Conservation (phyloP, 2,329 filamentous ascomycete species). For the Neoscytalidium dimidiatum region DNA sequence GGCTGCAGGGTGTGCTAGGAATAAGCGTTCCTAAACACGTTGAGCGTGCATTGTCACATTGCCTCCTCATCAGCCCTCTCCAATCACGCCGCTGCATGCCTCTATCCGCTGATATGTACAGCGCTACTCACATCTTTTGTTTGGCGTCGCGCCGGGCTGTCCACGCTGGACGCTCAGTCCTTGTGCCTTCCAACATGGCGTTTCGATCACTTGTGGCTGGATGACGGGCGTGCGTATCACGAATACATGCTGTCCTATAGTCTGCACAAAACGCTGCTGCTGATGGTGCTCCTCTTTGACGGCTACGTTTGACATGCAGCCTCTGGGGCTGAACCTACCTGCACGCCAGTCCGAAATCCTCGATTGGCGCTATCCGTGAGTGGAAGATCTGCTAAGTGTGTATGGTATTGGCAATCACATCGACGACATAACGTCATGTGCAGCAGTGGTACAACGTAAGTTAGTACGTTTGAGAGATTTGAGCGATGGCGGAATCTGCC, state of each 20-base stretch:
- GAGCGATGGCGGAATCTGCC: too few species aligned
- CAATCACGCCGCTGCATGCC: neutral
- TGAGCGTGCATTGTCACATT: neutral
- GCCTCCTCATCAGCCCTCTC: neutral
- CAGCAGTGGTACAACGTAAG: too few species aligned
- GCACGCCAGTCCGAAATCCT: neutral
- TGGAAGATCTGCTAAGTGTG: neutral
- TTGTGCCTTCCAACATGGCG: neutral
- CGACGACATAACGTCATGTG: neutral
- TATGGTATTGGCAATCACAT: neutral
- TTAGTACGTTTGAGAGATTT: too few species aligned
- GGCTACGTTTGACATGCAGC: neutral
- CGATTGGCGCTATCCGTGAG: neutral
- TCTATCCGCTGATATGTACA: neutral
- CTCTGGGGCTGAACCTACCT: neutral
- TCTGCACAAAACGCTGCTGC: neutral
- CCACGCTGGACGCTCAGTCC: too few species aligned
- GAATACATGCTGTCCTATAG: neutral
- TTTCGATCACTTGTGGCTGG: neutral
- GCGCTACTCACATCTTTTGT: neutral
- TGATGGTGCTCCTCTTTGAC: neutral
- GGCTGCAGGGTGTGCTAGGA: neutral
- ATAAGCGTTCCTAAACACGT: neutral
- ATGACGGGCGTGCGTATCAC: neutral
- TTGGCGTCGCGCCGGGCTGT: too few species aligned